Conservation (phyloP, 768 basidiomycete species). For the Amanita polypyramis region DNA sequence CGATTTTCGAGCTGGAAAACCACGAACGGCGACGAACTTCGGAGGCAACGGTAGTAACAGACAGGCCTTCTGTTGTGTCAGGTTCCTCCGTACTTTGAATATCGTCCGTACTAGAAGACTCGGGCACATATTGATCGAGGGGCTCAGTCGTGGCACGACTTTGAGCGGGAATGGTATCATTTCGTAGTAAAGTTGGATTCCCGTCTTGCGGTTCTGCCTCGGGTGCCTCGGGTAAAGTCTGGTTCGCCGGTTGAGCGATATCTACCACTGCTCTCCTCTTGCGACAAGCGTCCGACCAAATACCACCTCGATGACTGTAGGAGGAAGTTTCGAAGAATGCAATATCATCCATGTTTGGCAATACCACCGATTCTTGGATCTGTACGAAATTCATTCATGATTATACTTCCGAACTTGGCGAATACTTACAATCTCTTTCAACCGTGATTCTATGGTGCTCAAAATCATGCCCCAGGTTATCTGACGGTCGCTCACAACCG, state of each 20-base stretch:
- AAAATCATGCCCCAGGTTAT: conserved; percentile 92
- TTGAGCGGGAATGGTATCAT: not conserved
- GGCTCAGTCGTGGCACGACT: not conserved
- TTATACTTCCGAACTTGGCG: not conserved
- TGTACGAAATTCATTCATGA: conserved; percentile 20
- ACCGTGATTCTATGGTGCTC: conserved; percentile 76
- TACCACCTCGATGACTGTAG: conserved; percentile 70
- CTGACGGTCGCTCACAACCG: conserved; percentile 89
- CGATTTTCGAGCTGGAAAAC: conserved; percentile 38
- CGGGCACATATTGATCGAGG: not conserved
- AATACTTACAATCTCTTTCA: conserved; percentile 73
- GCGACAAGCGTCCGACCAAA: conserved; percentile 73
- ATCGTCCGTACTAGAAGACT: not conserved
- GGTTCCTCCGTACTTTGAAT: not conserved
- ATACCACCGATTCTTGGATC: conserved; percentile 90
- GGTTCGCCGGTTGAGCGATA: not conserved
- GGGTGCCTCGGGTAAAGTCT: not conserved
- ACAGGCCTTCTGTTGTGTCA: not conserved
- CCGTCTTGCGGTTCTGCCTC: not conserved
- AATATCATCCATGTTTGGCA: conserved; percentile 98
- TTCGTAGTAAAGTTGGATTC: not conserved
- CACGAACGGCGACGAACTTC: conserved; percentile 38
- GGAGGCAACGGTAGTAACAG: not conserved
- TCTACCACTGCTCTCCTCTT: conserved; percentile 14
- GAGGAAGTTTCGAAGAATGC: conserved; percentile 78